Evolutionary conservation across 2,329 filamentous ascomycete genomes (phyloP), one percentile per base, ranked within the genome.

Genomic region (Periconia sp.): DNA sequence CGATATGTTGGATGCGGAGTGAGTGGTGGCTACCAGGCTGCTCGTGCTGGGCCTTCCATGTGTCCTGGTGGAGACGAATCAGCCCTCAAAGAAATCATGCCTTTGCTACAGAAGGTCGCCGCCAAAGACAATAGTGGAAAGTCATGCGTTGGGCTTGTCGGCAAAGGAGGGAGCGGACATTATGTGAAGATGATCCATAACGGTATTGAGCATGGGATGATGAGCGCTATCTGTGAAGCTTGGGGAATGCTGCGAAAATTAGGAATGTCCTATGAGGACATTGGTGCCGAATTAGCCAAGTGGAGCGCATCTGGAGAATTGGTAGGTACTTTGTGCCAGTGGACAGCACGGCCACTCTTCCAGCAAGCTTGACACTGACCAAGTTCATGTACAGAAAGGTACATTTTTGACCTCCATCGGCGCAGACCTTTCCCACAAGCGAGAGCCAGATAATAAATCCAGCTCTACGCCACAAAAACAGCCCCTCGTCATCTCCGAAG

Each of bases 111-210:
- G 48, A 78, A 74, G 28, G 77, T 87, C 32, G 79, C 85, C 0
- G 85, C 85, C 1, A 86, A 85, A 55, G 83, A 85, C 41, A 70
- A 71, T 24, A 71, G 80, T 4, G 82, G 81, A 1, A 77, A 73
- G 9, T 77, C 84, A 1, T 88, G 85, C 53, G 82, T 86, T 0
- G 79, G 72, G 0, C 73, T 77, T 18, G 75, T 85, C 33, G 85
- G 86, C 0, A 78, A 79, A 2, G 80, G 80, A 0, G 85, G 85
- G 1, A 77, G 80, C 1, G 86, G 86, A 0, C 85, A 89, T 63
- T 89, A 85, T 57, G 83, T 88, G 28, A 89, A 89, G 72, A 89
- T 88, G 84, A 78, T 88, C 4, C 86, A 89, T 61, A 88, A 89
- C 51, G 85, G 85, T 1, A 88, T 89, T 47, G 85, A 89, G 60